Base-by-base conservation (phyloP, 805 yeast species). In the Candida palmyrensis region DNA sequence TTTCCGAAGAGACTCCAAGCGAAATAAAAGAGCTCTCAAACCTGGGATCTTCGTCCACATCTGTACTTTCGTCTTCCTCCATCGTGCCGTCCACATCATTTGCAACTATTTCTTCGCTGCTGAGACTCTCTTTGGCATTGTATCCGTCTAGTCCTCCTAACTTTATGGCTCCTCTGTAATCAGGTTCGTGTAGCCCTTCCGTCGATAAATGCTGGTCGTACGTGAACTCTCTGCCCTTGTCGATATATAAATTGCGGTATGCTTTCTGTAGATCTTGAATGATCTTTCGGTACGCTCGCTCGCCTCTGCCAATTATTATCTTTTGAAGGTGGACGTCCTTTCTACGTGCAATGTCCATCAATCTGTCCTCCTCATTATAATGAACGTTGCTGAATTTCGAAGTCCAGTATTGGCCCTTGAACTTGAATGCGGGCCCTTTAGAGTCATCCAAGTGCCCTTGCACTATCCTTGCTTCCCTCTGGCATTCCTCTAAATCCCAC, bases 401-500 rank as follows among this genome's bases (percentile, higher is more conserved):
- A n/a, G 32, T 37, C 23, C 36, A 34, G 22, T 34, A 36, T 18
- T 38, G 41, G 4, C 41, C 41, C 25, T 27, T 38, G 12, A 33
- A 12, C 6, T 21, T 8, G 18, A 11, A 14, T 18, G 28, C 18
- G 18, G 22, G 10, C 12, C 5, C 1, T 3, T n/a, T 4, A 12
- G 20, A n/a, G 27, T 34, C 28, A 27, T n/a, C 21, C 13, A 44
- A 17, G 18, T 37, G 21, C 12, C 36, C 32, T 9, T 36, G 35
- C 2, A 57, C 53, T 27, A 52, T 44, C 6, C 48, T 37, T 13
- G 44, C 38, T 35, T 63, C 69, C 3, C 43, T 31, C n/a, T 48
- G 38, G 34, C 67, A 59, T 4, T 53, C 55, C 1, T 40, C 40
- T 12, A 59, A 36, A 11, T 45, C 43, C 70, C 70, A 64, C 31